Evolutionary conservation across 2,329 filamentous ascomycete species (phyloP).

Genomic region (Cercospora berteroae): DNA sequence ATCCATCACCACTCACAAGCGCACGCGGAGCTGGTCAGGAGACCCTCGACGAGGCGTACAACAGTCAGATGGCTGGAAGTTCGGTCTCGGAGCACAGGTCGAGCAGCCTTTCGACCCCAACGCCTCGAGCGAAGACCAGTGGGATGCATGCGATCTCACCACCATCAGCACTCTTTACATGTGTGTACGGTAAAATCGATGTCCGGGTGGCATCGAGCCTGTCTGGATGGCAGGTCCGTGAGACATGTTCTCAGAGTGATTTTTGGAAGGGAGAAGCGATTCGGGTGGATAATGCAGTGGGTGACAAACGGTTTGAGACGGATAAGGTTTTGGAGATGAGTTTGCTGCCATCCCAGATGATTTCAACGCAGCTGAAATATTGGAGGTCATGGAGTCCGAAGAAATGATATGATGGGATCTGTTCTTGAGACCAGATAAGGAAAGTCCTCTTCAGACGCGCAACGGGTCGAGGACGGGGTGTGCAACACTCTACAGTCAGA

Average conservation of each 20-base stretch:
- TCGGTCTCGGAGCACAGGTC: background rate
- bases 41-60: background rate
- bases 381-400: background rate
- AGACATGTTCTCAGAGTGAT: background rate
- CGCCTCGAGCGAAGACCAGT: background rate
- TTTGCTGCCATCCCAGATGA: background rate
- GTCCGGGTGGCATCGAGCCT: constrained; percentile 5
- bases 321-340: background rate
- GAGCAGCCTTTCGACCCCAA: background rate
- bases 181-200: constrained; percentile 2
- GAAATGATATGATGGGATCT: background rate
- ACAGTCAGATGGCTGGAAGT: background rate
- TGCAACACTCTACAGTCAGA: background rate
- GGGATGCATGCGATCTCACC: background rate
- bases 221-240: constrained; percentile 2
- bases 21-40: background rate
- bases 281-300: too few species aligned
- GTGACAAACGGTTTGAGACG: too few species aligned
- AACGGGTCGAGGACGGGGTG: background rate
- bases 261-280: too few species aligned
- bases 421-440: background rate
- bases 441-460: background rate
- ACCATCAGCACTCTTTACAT: background rate
- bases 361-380: background rate
- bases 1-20: background rate